phyloP scores from a whole-genome alignment of 805 yeast species.

The Lachancea quebecensis region DNA sequence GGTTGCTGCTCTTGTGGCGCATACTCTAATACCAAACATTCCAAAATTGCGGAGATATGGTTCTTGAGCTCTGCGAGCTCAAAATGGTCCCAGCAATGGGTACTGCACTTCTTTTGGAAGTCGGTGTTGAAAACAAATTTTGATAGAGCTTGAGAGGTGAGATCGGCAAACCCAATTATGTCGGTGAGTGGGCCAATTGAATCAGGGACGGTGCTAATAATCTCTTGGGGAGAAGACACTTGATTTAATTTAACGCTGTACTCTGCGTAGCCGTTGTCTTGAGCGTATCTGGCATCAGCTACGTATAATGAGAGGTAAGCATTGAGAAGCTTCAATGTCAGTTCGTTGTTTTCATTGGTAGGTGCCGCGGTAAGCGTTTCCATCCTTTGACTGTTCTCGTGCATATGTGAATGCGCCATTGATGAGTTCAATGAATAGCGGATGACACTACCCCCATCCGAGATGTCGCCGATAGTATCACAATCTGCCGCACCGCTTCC shows the following conservation, averaged over 20 bases:
- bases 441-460: constrained; percentile 5
- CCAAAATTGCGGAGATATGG: constrained; percentile 2
- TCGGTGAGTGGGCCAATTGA: constrained; percentile 1
- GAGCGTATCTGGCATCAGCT: constrained; percentile 4
- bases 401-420: neutral
- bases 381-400: neutral
- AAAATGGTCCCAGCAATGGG: neutral
- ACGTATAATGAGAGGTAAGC: constrained; percentile 2
- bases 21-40: constrained; percentile 2
- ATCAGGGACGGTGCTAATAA: neutral
- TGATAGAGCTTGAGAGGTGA: neutral
- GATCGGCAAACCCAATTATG: constrained; percentile 5
- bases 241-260: neutral
- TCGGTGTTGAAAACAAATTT: neutral
- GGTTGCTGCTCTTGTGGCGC: constrained; percentile 2
- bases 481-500: neutral
- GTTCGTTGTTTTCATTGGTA: constrained; percentile 2
- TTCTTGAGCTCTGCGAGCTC: neutral
- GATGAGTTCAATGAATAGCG: constrained; percentile 6
- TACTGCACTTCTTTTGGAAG: constrained; percentile 2
- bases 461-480: constrained; percentile 1
- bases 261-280: neutral
- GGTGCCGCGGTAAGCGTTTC: neutral
- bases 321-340: constrained; percentile 3
- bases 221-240: neutral